Evolutionary conservation across 352 stramenopile species (phyloP).

Genomic region (Phytophthora podocarpi): DNA sequence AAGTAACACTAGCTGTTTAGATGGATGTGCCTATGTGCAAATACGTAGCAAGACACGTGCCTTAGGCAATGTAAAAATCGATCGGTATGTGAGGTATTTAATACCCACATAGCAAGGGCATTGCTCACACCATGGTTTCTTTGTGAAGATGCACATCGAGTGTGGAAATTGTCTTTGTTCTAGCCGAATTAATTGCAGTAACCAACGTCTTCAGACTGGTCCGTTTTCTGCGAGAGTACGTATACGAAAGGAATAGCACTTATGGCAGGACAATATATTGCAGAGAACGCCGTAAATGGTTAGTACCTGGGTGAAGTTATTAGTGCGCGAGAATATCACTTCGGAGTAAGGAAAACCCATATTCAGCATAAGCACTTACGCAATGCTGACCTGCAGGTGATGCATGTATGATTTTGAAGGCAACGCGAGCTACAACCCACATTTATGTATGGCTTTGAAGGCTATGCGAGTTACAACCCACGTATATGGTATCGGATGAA

Average conservation of each 20-base stretch:
- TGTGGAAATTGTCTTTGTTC: background rate
- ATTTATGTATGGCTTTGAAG: no score
- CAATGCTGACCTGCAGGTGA: no score
- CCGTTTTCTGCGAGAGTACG: background rate
- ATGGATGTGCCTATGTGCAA: background rate
- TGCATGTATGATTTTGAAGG: no score
- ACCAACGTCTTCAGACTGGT: background rate
- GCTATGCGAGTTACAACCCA: background rate
- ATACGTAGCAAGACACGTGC: background rate
- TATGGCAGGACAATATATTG: background rate
- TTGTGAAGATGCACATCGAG: background rate
- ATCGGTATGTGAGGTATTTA: background rate
- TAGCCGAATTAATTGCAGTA: background rate
- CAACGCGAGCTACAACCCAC: no score
- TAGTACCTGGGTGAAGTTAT: background rate
- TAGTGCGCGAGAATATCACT: background rate
- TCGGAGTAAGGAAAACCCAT: background rate
- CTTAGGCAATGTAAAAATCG: background rate
- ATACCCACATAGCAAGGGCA: no score
- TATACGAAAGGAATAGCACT: background rate
- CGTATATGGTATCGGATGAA: background rate
- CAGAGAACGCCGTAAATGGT: background rate
- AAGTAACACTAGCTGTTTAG: background rate
- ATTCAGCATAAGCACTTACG: no score
- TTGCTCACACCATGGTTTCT: background rate